Evolutionary conservation across 371 early-diverging fungal species (phyloP), one percentile per base, ranked within the genome.

Genomic region (Rhizopus delemar): DNA sequence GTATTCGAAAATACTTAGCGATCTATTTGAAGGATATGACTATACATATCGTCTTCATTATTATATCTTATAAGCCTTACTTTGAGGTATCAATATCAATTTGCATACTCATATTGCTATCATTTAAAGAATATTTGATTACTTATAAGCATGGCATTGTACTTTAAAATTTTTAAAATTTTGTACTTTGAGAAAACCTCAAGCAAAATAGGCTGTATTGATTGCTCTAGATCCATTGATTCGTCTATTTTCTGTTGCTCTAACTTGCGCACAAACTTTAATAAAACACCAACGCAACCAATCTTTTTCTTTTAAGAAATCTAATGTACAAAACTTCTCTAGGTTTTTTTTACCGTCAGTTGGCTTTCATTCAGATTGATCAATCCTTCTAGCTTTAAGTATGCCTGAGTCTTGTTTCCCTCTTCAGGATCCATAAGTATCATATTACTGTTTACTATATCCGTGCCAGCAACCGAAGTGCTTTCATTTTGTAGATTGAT

Each of bases 1-100:
- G 9, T 78, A 74, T 41, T 82, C 79, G 58, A 92, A 92, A 2
- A 92, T 81, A 43, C 83, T 77, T 11, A 92, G 70, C 2, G 91
- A 87, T 41, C 87, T 89, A 39, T 13, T 48, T 48, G 22, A 22
- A 22, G 39, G 5, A 13, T 5, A 11, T 8, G 8, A 45, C 8
- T 35, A 41, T 16, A 13, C 13, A 8, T 9, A 41, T 11, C 9
- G 28, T 8, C 15, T 22, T 4, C 43, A 34, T 28, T 36, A 15
- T 12, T 38, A 36, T 32, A 28, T 34, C n/a, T 32, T 36, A 9
- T 13, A 29, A 36, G 8, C 53, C 56, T 51, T 68, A 85, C 86
- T 77, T 74, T 28, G 82, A 51, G 0, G 86, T 73, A 50, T 86
- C 86, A 29, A 73, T 62, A 46, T 80, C 84, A 29, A 89, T 59